Evolutionary conservation across 1,284 basidiomycete genomes (phyloP).

Genomic region (Papiliotrema fonsecae): DNA sequence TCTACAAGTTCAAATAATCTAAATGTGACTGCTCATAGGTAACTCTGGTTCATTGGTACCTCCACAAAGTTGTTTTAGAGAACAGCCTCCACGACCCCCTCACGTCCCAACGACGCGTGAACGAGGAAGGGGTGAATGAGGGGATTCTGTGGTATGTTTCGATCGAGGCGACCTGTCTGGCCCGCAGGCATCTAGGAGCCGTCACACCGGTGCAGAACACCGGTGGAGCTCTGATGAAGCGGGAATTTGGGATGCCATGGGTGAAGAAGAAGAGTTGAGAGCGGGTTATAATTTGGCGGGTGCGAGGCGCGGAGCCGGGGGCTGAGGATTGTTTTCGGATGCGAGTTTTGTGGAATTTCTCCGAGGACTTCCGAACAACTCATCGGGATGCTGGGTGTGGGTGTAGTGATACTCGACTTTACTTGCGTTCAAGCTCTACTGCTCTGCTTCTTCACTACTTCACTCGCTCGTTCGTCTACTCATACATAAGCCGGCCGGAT

Average conservation of each 20-base stretch:
- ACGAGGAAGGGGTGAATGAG: conserved; percentile 5
- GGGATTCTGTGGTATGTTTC: background rate
- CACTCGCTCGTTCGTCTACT: too few species aligned
- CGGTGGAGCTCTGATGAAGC: conserved; percentile 18
- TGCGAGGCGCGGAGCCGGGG: background rate
- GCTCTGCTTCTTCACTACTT: too few species aligned
- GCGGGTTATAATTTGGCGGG: conserved; percentile 5
- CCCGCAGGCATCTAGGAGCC: conserved; percentile 19
- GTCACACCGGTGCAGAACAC: conserved; percentile 8
- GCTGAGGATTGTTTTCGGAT: conserved; percentile 1
- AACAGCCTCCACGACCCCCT: conserved; percentile 17
- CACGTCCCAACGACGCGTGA: background rate
- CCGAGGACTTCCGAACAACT: conserved; percentile 5
- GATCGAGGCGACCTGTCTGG: conserved; percentile 40
- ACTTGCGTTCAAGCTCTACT: too few species aligned
- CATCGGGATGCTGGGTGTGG: background rate
- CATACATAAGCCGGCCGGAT: too few species aligned
- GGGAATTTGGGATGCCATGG: conserved; percentile 32
- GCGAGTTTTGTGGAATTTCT: conserved; percentile 13
- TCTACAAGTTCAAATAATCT: background rate
- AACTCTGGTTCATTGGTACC: conserved; percentile 37
- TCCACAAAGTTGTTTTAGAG: conserved; percentile 39
- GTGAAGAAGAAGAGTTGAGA: conserved; percentile 3
- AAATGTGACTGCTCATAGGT: conserved; percentile 41
- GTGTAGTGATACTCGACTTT: background rate